A percentile compares a stretch with the other conserved stretches of the same genome.
Conservation (phyloP, 1,284 basidiomycete genomes). For the Ceratobasidium sp. region DNA sequence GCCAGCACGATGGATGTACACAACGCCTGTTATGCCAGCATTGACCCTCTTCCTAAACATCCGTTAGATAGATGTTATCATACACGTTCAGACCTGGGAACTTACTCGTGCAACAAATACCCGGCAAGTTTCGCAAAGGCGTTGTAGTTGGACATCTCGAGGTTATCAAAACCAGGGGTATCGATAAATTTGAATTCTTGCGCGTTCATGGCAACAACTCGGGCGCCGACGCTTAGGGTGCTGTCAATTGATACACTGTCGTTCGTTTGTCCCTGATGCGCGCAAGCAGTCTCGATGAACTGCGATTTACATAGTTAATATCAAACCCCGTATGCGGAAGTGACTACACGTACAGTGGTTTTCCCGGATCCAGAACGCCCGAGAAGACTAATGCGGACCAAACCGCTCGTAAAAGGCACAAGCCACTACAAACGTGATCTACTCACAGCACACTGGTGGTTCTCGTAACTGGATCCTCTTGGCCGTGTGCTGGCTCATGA, state of each 20-base stretch:
- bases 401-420: background rate
- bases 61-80: background rate
- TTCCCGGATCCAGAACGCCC: slow-evolving; percentile 26
- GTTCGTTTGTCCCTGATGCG: background rate
- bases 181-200: slow-evolving; percentile 18
- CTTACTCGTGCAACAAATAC: slow-evolving; percentile 21
- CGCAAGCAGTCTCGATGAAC: slow-evolving; percentile 23
- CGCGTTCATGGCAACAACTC: background rate
- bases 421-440: background rate
- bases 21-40: slow-evolving; percentile 1
- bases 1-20: slow-evolving; percentile 24
- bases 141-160: background rate
- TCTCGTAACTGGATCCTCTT: background rate
- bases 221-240: background rate
- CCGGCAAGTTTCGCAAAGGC: background rate
- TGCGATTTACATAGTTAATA: background rate
- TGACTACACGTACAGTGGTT: slow-evolving; percentile 5
- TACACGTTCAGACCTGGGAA: background rate
- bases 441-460: background rate
- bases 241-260: too few species aligned
- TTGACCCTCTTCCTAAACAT: background rate
- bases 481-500: background rate
- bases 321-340: too few species aligned
- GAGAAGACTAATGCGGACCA: slow-evolving; percentile 2
- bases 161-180: slow-evolving; percentile 39